Base-by-base conservation (phyloP, 495 filamentous ascomycete genomes). In the Penicillium maclennaniae region DNA sequence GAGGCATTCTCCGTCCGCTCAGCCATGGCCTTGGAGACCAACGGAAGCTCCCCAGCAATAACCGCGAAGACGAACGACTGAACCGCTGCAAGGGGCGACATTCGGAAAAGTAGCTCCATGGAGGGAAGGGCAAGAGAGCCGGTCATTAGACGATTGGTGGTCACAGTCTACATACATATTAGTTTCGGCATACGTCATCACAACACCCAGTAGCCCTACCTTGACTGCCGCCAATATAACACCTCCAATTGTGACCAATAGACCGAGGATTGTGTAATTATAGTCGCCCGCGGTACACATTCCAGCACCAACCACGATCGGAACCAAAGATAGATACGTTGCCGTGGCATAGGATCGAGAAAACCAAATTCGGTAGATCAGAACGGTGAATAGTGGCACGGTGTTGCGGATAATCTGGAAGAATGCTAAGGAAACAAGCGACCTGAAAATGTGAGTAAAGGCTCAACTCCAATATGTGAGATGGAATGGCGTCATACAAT, bases 381-480 rank as follows among this genome's bases (percentile, higher is more conserved):
- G 20, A 10, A 59, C 56, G 34, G 56, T 59, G 47, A 59, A 59
- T 8, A 59, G 39, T 3, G 56, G 56, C 7, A 59, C 56, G 20
- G 51, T 59, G 26, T 59, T 59, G 17, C 56, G 56, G 28, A 59
- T 54, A 12, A 59, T 59, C 39, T 59, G 56, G 51, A 59, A 59
- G 37, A 59, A 59, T 21, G 56, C 56, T 14, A 59, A 41, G 6
- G 50, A 54, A 19, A 59, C 56, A n/a, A 59, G 51, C 6, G 56
- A 59, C 28, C 55, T 57, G 20, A 17, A 2, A 8, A 7, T 4
- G 15, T 15, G 6, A 26, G 21, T 42, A 46, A 23, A n/a, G 19
- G 14, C 1, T 9, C 15, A 8, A 26, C n/a, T 7, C 3, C 8
- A 31, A 31, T 3, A 23, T 23, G 23, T 23, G 23, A 23, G 27